Evolutionary conservation across 2,329 filamentous ascomycete genomes (phyloP).

Genomic region (Xylariaceae sp.): DNA sequence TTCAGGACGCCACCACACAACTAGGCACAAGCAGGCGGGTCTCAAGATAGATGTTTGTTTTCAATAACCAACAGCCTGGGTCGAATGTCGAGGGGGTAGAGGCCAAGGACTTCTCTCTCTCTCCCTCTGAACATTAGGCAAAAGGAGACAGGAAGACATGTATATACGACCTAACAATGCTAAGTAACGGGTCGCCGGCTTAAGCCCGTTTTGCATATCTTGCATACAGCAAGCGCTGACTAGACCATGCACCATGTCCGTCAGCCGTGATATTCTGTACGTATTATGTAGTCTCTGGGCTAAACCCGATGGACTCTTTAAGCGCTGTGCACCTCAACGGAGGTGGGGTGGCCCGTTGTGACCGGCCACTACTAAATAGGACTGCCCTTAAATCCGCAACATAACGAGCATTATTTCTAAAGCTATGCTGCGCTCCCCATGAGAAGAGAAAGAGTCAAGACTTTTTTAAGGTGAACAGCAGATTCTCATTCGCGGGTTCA

Average conservation of each 20-base stretch:
- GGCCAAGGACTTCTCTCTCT: conserved; percentile 20
- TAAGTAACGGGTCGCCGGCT: conserved; percentile 6
- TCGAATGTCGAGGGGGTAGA: conserved; percentile 9
- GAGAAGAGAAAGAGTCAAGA: conserved; percentile 13
- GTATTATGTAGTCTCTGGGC: conserved; percentile 14
- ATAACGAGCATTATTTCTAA: conserved; percentile 10
- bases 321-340: conserved; percentile 30
- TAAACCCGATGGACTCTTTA: conserved; percentile 27
- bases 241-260: conserved; percentile 8
- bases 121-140: conserved; percentile 10
- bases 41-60: neutral
- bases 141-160: conserved; percentile 26
- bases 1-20: conserved; percentile 8
- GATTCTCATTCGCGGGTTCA: conserved; percentile 31
- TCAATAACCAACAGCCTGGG: conserved; percentile 13
- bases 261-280: conserved; percentile 21
- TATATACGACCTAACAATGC: conserved; percentile 29
- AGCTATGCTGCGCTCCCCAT: conserved; percentile 12
- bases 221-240: conserved; percentile 26
- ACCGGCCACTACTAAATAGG: conserved; percentile 26
- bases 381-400: conserved; percentile 17
- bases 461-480: conserved; percentile 3
- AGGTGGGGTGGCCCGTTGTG: conserved; percentile 29
- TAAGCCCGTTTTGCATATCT: neutral
- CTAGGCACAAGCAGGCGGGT: conserved; percentile 1